Evolutionary conservation across 1,284 basidiomycete genomes (phyloP), one percentile per base, ranked within the genome.

Genomic region (Leccinum angustisporum): DNA sequence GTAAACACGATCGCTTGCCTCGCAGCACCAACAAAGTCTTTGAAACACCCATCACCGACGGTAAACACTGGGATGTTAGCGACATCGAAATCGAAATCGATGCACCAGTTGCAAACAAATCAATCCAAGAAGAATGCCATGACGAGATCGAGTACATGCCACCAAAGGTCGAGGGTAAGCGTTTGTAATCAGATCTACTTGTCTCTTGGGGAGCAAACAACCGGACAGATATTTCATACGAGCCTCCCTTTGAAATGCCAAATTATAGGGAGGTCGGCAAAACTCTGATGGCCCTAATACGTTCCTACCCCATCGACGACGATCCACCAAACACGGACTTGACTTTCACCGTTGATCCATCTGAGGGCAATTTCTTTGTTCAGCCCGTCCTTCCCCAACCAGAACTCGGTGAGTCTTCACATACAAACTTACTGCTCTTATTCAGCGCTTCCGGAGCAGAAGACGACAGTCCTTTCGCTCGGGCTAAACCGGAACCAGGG

Each of bases 101-200:
- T 40, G 68, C 70, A 4, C 68, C 75, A 36, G 65, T 70, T 7
- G 70, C 70, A 25, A 78, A 76, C 54, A 76, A 81, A 58, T 66
- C 69, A 1, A 70, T 75, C 2, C 78, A 80, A 62, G 77, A 68
- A 30, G 75, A 74, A 52, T 85, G 85, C 63, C 78, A 80, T 58
- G 87, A 87, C 65, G 90, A 92, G 71, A 80, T 92, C 43, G 91
- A 93, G 71, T 92, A 91, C 69, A 87, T 88, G 83, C 81, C 90
- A 33, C 90, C 90, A 6, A 88, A 86, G 65, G 83, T 82, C 8
- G 75, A 83, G 18, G 82, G 90, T 90, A 66, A 65, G 84, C 75
- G 5, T 30, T 38, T 18, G 25, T 31, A 16, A 46, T 38, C 18
- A 40, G 55, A 11, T 38, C 14, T 2, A 36, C 3, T 4, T 46